These are phyloP conservation scores for Xerocomus minutiporus DNA, from an alignment of 1,284 basidiomycete genomes.

Conservation along the genomic window DNA sequence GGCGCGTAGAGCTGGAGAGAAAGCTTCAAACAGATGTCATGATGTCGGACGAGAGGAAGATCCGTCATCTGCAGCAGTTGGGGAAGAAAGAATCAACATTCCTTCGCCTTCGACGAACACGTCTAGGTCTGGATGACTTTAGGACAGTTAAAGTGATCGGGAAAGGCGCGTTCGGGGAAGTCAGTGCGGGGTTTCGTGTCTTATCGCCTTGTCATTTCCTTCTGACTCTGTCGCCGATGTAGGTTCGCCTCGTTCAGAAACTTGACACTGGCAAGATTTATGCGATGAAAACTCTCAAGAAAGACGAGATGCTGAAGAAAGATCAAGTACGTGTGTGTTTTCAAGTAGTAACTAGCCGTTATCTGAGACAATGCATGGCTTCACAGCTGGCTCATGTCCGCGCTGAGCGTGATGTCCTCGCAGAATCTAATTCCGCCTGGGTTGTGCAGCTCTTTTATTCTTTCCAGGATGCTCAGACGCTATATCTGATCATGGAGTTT, in stretches of 20 bases:
- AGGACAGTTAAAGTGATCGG: slow-evolving; percentile 93
- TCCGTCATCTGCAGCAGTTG: slow-evolving; percentile 74
- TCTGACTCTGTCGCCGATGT: slow-evolving; percentile 47
- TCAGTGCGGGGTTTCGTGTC: slow-evolving; percentile 28
- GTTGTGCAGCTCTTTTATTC: slow-evolving; percentile 98
- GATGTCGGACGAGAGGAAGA: slow-evolving; percentile 73
- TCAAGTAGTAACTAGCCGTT: not conserved
- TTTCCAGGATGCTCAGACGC: slow-evolving; percentile 91
- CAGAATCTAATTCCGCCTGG: slow-evolving; percentile 96
- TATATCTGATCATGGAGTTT: slow-evolving; percentile 99
- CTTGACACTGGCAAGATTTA: slow-evolving; percentile 97
- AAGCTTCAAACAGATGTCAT: slow-evolving; percentile 60
- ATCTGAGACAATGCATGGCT: slow-evolving; percentile 30
- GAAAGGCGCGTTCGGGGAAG: slow-evolving; percentile 92
- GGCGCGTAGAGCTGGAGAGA: slow-evolving; percentile 83
- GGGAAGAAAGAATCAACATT: slow-evolving; percentile 84
- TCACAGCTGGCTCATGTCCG: slow-evolving; percentile 88
- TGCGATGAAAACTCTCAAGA: slow-evolving; percentile 98
- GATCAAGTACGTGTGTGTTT: slow-evolving; percentile 67
- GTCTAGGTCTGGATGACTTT: slow-evolving; percentile 86
- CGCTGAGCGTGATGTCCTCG: slow-evolving; percentile 84
- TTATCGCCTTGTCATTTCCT: slow-evolving; percentile 39
- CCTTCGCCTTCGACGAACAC: slow-evolving; percentile 73
- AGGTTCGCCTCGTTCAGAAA: slow-evolving; percentile 96
- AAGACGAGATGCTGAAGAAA: slow-evolving; percentile 99